Percentiles rank a stretch among this genome's conserved stretches.
Evolutionary conservation across 2,329 filamentous ascomycete species (phyloP).

Genomic region (Achaetomium macrosporum): DNA sequence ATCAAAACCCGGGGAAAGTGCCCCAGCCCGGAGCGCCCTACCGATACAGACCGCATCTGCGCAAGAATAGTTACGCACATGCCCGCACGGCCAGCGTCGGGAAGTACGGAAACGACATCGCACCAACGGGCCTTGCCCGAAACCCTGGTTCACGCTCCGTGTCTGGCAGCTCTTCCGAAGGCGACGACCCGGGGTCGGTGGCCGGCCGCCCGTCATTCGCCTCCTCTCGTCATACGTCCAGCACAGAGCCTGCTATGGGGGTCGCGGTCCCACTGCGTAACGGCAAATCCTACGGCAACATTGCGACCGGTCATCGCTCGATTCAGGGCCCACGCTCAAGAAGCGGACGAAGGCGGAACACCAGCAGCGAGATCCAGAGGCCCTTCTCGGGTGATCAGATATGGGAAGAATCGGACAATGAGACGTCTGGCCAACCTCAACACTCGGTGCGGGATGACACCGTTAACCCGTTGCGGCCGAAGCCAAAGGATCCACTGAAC

Average conservation of each 20-base stretch:
- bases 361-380: conserved; percentile 60
- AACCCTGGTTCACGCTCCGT: conserved; percentile 40
- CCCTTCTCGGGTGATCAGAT: conserved; percentile 74
- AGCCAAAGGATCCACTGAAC: conserved; percentile 60
- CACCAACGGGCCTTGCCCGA: conserved; percentile 41
- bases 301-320: conserved; percentile 33
- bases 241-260: conserved; percentile 24
- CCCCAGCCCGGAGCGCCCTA: conserved; percentile 59
- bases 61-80: conserved; percentile 66
- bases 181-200: conserved; percentile 36
- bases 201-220: conserved; percentile 29
- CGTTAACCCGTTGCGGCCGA: conserved; percentile 47
- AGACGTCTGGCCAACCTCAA: conserved; percentile 27
- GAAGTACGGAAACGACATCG: conserved; percentile 42
- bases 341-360: conserved; percentile 62
- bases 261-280: conserved; percentile 16
- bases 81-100: conserved; percentile 57
- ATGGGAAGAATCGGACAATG: conserved; percentile 76
- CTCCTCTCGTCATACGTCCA: conserved; percentile 19
- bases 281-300: conserved; percentile 37
- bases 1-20: conserved; percentile 54
- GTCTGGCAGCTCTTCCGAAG: conserved; percentile 48
- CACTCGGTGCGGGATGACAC: conserved; percentile 17
- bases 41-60: conserved; percentile 61
- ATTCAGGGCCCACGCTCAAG: conserved; percentile 46